These are phyloP conservation scores for Penicillium nordicum DNA, from an alignment of 2,329 filamentous ascomycete species.

Conservation along the genomic window DNA sequence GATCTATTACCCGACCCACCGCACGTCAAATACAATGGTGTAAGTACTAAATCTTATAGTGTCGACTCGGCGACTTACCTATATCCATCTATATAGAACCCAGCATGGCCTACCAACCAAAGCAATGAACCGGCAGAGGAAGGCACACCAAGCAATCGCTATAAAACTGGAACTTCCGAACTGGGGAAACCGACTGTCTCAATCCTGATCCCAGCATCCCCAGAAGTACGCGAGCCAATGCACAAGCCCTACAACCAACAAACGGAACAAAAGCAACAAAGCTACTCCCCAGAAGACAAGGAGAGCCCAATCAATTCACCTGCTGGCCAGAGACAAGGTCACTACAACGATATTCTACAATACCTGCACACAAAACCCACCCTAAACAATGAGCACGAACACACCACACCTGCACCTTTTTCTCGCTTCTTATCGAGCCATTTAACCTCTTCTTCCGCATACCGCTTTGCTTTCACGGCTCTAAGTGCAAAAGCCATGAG, in stretches of 20 bases:
- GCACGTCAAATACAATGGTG: constrained; percentile 1
- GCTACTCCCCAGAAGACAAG: neutral
- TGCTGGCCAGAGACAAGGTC: neutral
- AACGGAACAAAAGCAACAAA: neutral
- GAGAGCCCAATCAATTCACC: neutral
- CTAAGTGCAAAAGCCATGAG: constrained; percentile 3
- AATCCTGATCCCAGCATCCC: constrained; percentile 11
- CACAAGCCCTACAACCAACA: neutral
- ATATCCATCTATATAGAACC: neutral
- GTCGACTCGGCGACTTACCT: neutral
- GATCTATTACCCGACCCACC: neutral
- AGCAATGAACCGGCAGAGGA: neutral
- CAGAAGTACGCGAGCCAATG: neutral
- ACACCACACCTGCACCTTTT: neutral
- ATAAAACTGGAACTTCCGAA: neutral
- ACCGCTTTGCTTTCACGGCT: constrained; percentile 12
- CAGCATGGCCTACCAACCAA: neutral
- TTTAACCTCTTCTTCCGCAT: constrained; percentile 11
- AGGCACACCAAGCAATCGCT: neutral
- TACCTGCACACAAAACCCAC: neutral
- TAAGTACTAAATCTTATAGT: neutral
- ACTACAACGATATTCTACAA: constrained; percentile 6
- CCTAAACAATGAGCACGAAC: neutral
- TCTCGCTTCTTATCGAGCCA: neutral
- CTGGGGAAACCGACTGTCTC: constrained; percentile 10